Evolutionary conservation across 768 basidiomycete genomes (phyloP), one percentile per base, ranked within the genome.

Genomic region (Agaricus blazei): DNA sequence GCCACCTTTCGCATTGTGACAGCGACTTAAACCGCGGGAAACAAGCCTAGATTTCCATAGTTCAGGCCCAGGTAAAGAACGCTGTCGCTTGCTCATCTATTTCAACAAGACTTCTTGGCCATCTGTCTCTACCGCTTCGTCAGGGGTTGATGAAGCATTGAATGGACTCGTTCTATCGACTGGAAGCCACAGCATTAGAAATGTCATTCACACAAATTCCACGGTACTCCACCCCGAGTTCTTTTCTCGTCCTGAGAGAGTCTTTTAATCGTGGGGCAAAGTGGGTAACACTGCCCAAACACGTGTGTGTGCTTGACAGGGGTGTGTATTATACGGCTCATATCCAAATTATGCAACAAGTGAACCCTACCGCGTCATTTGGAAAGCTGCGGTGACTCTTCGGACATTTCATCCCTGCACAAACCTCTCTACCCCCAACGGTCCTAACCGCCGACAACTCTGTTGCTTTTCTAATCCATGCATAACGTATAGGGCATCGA

Each of bases 181-280:
- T 28, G 29, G 29, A 46, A 29, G 19, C 28, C 27, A 31, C 36
- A 36, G 45, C 6, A 47, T 54, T 54, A 38, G 45, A 27, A 40
- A 48, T 46, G 14, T 31, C 23, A 36, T 54, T 54, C 52, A 54
- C 52, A 47, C 52, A 48, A 41, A 37, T 54, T 47, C 52, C 45
- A 54, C 52, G 46, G n/a, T 24, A 24, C 36, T 23, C 44, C 29
- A 52, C 52, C 52, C 51, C 52, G 29, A 36, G 31, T 52, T 42
- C 45, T 52, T 29, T 12, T 34, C 52, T 36, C 42, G 44, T 45
- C 52, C 42, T 52, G 52, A 31, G 52, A 52, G 43, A 27, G 12
- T 40, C 38, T 23, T 29, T n/a, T 24, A 23, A 34, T 48, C 40
- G 49, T 43, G 28, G 23, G 51, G 43, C 14, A 24, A 23, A 31